Evolutionary conservation across 2,329 filamentous ascomycete genomes (phyloP), one percentile per base, ranked within the genome.

Genomic region (Arthrobotrys megalospora): DNA sequence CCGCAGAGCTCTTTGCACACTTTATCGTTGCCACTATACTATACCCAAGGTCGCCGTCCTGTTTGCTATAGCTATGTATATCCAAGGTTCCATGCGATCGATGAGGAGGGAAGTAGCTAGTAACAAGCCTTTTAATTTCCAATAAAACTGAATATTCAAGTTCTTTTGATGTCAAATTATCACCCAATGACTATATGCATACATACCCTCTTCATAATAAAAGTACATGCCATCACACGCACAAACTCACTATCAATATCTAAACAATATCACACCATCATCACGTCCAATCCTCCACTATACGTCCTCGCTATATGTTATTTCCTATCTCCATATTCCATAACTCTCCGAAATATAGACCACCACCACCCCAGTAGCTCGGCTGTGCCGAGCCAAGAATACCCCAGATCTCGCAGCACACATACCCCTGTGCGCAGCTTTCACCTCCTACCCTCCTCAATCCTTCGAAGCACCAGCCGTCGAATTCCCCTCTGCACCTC

Each of bases 371-470:
- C 55, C 19, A n/a, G 10, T 10, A 60, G 19, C 52, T 41, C 55
- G 55, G 55, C 19, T 60, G 12, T 36, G 11, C 16, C 34, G 55
- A 60, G 55, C 36, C 36, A 60, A 60, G 55, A 43, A 28, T n/a
- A 36, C 55, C 55, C 55, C 36, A 60, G 55, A 60, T 60, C 34
- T 60, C 36, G 55, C 55, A 24, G 55, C 36, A 43, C 55, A 24
- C 19, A 16, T 10, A 24, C 66, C 60, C 73, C 50, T 77, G 73
- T 16, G 12, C 12, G 21, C 14, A 21, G 14, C 34, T 66, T 34
- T 50, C 66, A 77, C 38, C 50, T 77, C 50, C 66, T 66, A 60
- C 58, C 66, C 60, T 66, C 66, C 66, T 77, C 73, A 24, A 58
- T 77, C 73, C 19, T 77, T 64, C 32, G 60, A 65, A 8, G 53